phyloP scores from a whole-genome alignment of 1,284 basidiomycete genomes.

The Testicularia cyperi region DNA sequence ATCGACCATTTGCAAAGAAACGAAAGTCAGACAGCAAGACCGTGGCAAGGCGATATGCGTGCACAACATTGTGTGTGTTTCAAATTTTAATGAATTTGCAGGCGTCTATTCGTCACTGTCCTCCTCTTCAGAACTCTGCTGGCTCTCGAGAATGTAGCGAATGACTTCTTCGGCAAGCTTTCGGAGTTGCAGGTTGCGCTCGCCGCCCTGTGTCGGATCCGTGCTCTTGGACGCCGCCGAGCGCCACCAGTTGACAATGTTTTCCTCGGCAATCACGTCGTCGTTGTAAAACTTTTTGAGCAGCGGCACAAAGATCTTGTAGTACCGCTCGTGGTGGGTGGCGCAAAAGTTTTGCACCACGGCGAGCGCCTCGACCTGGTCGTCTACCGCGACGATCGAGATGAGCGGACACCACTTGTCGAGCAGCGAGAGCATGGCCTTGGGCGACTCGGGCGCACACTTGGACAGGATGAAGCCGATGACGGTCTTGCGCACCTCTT shows the following conservation, averaged over 20 bases:
- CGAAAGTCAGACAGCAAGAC: too few relatives aligned
- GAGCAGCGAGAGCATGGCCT: constrained; percentile 49
- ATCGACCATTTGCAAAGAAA: too few relatives aligned
- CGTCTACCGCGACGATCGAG: constrained; percentile 57
- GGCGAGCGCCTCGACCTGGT: constrained; percentile 59
- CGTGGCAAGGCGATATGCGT: too few relatives aligned
- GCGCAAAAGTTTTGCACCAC: constrained; percentile 49
- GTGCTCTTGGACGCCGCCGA: constrained; percentile 23
- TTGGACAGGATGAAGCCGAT: constrained; percentile 63
- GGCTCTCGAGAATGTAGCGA: constrained; percentile 60
- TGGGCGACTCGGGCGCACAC: constrained; percentile 44
- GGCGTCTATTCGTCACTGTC: constrained; percentile 23
- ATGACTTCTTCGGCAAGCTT: constrained; percentile 61
- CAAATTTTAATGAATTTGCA: not conserved
- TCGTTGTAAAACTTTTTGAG: constrained; percentile 62
- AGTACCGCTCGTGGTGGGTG: constrained; percentile 21
- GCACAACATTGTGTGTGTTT: not conserved
- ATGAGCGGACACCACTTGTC: constrained; percentile 61
- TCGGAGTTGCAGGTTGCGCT: constrained; percentile 57
- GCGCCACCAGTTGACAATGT: constrained; percentile 61
- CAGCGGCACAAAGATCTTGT: constrained; percentile 60
- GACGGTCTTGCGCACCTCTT: constrained; percentile 75
- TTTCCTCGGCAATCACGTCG: constrained; percentile 62
- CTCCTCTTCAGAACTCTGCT: constrained; percentile 53
- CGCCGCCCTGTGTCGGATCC: constrained; percentile 22